Base-by-base conservation (phyloP, 1,139 yeast species). In the Blastobotrys buckinghamii region DNA sequence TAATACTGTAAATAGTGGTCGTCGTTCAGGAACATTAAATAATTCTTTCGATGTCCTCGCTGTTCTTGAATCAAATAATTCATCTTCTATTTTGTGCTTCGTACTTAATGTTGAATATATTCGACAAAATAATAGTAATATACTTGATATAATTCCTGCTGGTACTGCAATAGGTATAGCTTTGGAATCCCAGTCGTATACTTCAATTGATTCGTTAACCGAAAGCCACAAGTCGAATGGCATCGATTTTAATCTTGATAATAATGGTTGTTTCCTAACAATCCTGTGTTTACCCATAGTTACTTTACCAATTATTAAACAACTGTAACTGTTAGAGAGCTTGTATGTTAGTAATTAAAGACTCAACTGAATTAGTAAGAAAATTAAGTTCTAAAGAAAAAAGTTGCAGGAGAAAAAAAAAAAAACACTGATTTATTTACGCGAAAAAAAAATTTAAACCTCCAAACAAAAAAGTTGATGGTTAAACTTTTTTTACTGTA, bases 181-280 rank as follows among this genome's bases (percentile, higher is more conserved):
- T 53, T 77, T 72, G 1, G 72, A 69, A 56, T 83, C 88, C 89
- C 89, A 83, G 51, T 82, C 85, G 6, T 82, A 75, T 6, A 81
- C 68, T 44, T 74, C 73, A 17, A 79, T 56, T 12, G 67, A 59
- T 60, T 83, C 89, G 57, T 79, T 79, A 34, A 78, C 46, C 44
- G 73, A 70, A 4, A 82, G 68, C 47, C 74, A 70, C 33, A 76
- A 55, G 59, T 83, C 90, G 51, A 78, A 71, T 0, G 88, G 88
- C 45, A 75, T 74, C n/a, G 77, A 65, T 51, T 67, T 67, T 29
- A 79, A 52, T 52, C 67, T 66, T 26, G 77, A 69, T 44, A 68
- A 49, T 22, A 76, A 53, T 32, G 78, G 68, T 53, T 50, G 56
- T 27, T 33, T 45, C 13, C 49, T 39, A 8, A 49, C 35, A n/a